These are phyloP conservation scores for Leccinum subgranulosum DNA, from an alignment of 768 basidiomycete species.

Conservation along the genomic window DNA sequence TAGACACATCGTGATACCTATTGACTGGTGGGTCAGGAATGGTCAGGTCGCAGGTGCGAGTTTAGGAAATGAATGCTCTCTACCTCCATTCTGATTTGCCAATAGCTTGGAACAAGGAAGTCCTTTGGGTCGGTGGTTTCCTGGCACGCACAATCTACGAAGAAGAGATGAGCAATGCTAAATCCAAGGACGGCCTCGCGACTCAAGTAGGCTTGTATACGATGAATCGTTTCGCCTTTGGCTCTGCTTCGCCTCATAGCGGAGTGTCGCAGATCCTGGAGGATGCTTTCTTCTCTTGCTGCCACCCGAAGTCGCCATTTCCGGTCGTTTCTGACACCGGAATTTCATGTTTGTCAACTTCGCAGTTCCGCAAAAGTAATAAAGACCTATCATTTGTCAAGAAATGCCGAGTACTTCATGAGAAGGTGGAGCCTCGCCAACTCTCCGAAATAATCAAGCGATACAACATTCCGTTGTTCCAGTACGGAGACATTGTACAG, in stretches of 20 bases:
- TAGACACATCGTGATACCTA: background rate
- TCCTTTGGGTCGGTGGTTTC: conserved; percentile 79
- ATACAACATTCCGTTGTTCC: conserved; percentile 7
- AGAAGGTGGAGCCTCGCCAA: background rate
- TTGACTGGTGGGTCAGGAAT: conserved; percentile 49
- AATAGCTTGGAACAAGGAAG: conserved; percentile 85
- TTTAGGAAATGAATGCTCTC: background rate
- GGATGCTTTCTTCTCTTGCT: conserved; percentile 14
- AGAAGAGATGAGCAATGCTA: conserved; percentile 51
- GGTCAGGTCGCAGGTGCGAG: conserved; percentile 72
- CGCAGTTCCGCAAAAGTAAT: conserved; percentile 5
- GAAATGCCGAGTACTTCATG: conserved; percentile 4
- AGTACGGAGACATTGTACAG: conserved; percentile 2
- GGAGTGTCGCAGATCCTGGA: conserved; percentile 12
- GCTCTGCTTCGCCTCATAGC: conserved; percentile 26
- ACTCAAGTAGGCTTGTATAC: conserved; percentile 54
- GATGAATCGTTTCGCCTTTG: conserved; percentile 79
- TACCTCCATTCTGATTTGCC: background rate
- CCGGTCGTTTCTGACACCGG: conserved; percentile 12
- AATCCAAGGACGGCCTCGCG: background rate
- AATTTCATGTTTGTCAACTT: background rate
- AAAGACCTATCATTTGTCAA: conserved; percentile 6
- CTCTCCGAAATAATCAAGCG: conserved; percentile 1
- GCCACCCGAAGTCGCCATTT: conserved; percentile 2
- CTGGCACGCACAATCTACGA: conserved; percentile 84